Percentiles rank a stretch among this genome's conserved stretches.
Conservation (phyloP, 805 yeast genomes). For the Starmerella geochares region DNA sequence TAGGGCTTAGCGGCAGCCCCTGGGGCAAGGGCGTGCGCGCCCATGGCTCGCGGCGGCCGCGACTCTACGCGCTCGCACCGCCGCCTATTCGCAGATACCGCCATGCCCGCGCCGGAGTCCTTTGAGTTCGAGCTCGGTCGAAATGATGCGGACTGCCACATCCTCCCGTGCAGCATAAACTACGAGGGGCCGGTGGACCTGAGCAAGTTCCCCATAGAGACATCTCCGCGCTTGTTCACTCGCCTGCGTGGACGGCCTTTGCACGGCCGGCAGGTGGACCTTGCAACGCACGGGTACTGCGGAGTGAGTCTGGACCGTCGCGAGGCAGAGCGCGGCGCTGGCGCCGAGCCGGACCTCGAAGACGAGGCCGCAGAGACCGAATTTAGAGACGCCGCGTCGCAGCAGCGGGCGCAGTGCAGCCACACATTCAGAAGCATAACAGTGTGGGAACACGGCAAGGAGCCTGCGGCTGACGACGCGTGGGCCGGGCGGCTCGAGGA, state of each 20-base stretch:
- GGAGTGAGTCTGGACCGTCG: constrained; percentile 17
- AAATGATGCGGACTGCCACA: constrained; percentile 12
- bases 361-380: constrained; percentile 7
- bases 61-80: too few relatives aligned
- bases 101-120: constrained; percentile 2
- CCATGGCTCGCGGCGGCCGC: too few relatives aligned
- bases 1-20: background rate
- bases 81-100: background rate
- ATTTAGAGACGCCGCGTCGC: background rate
- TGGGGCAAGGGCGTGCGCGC: background rate
- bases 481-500: constrained; percentile 21
- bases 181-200: constrained; percentile 19
- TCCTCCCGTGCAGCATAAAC: constrained; percentile 22
- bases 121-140: constrained; percentile 2
- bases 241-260: constrained; percentile 24
- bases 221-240: constrained; percentile 3
- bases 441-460: constrained; percentile 23
- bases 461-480: constrained; percentile 14
- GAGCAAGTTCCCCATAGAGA: constrained; percentile 10
- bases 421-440: constrained; percentile 11
- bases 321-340: too few relatives aligned
- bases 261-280: constrained; percentile 20
- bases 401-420: too few relatives aligned
- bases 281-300: constrained; percentile 14
- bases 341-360: constrained; percentile 19